Conservation (phyloP, 2,329 filamentous ascomycete genomes). For the Cercospora nicotianae region DNA sequence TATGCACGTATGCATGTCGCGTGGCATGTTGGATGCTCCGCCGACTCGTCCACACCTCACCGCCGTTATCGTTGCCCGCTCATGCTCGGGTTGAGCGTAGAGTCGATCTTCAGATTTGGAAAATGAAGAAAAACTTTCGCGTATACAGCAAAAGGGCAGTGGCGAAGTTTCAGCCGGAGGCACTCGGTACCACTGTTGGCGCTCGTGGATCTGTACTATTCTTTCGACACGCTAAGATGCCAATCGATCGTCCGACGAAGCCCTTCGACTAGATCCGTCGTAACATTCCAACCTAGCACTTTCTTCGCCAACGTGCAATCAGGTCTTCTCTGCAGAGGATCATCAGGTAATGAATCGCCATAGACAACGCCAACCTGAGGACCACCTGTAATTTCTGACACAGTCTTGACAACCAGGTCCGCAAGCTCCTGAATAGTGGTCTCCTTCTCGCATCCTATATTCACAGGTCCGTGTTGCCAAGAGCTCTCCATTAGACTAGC, state of each 20-base stretch:
- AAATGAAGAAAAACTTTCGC: too few species aligned
- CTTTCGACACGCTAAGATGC: not conserved
- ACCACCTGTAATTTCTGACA: not conserved
- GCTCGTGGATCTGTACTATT: not conserved
- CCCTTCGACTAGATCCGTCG: not conserved
- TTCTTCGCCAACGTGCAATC: not conserved
- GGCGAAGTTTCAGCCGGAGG: too few species aligned
- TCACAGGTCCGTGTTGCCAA: not conserved
- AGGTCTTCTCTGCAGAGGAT: not conserved
- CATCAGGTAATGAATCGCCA: not conserved
- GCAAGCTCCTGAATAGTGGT: not conserved
- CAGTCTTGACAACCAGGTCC: not conserved
- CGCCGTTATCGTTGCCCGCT: not conserved
- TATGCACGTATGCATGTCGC: not conserved
- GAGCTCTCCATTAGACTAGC: not conserved
- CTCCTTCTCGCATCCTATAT: conserved; percentile 2
- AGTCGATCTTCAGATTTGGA: too few species aligned
- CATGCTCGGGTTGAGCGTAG: not conserved
- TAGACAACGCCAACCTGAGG: not conserved
- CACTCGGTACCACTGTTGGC: not conserved
- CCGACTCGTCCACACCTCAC: not conserved
- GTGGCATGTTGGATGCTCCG: not conserved
- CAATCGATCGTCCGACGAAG: not conserved
- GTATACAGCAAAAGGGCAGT: too few species aligned
- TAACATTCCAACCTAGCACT: not conserved